These are phyloP conservation scores for Glarea lozoyensis DNA, from an alignment of 495 filamentous ascomycete species.

Conservation along the genomic window DNA sequence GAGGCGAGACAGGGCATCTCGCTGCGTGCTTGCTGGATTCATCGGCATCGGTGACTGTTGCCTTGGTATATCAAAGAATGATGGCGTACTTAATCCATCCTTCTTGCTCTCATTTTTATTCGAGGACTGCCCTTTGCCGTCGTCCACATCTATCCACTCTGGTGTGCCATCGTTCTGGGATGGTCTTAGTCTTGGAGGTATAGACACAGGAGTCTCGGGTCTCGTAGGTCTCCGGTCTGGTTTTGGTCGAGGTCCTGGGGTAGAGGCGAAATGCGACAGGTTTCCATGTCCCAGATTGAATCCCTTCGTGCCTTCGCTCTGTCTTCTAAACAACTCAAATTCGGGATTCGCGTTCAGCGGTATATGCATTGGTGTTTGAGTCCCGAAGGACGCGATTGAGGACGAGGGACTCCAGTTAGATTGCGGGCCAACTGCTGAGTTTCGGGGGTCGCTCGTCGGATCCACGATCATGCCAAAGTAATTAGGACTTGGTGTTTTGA, in stretches of 20 bases:
- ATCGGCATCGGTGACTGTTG: constrained; percentile 33
- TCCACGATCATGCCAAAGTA: constrained; percentile 76
- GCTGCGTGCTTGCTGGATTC: constrained; percentile 15
- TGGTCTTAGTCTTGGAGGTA: constrained; percentile 13
- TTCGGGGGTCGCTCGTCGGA: constrained; percentile 43
- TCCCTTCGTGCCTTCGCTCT: constrained; percentile 51
- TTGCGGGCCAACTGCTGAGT: constrained; percentile 49
- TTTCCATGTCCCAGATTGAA: constrained; percentile 42
- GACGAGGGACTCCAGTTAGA: constrained; percentile 68
- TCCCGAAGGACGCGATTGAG: constrained; percentile 56
- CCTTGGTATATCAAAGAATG: constrained; percentile 28
- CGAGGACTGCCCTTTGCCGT: too few relatives aligned
- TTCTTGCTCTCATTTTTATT: not conserved
- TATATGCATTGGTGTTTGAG: constrained; percentile 58
- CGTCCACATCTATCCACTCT: constrained; percentile 15
- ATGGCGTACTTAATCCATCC: constrained; percentile 3
- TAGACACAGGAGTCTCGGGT: constrained; percentile 9
- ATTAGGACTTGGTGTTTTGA: constrained; percentile 54
- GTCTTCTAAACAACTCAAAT: constrained; percentile 66
- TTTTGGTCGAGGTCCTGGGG: constrained; percentile 13
- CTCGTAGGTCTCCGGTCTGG: constrained; percentile 10
- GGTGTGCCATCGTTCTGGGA: constrained; percentile 5
- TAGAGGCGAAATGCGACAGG: constrained; percentile 31
- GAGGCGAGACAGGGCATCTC: constrained; percentile 25
- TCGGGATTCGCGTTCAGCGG: constrained; percentile 63